Conservation (phyloP, 306 rosid species). For the Hippophae rhamnoides region DNA sequence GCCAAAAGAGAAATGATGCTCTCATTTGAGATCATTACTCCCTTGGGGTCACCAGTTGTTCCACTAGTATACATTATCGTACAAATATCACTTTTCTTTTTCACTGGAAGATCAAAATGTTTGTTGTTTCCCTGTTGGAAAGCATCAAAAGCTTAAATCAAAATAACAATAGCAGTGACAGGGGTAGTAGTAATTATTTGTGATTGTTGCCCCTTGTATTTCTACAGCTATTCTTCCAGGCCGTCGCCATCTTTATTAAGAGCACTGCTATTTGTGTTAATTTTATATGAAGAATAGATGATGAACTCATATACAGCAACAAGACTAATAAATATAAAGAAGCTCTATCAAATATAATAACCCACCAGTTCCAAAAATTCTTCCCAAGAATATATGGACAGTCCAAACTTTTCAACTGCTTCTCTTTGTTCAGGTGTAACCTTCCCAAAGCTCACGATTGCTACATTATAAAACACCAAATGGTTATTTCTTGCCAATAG, state of each 20-base stretch:
- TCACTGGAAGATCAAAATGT: slow-evolving; percentile 68
- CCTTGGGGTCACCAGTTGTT: slow-evolving; percentile 98
- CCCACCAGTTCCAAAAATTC: slow-evolving; percentile 75
- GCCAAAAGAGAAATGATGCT: slow-evolving; percentile 71
- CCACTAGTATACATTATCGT: slow-evolving; percentile 98
- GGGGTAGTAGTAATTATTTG: no score
- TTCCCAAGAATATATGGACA: slow-evolving; percentile 65
- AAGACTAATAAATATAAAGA: no score
- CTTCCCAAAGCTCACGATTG: slow-evolving; percentile 86
- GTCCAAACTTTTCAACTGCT: slow-evolving; percentile 48
- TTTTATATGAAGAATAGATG: no score
- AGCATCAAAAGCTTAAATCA: slow-evolving; percentile 18
- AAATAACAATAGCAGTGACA: no score
- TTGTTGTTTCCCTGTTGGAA: slow-evolving; percentile 51
- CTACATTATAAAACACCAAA: slow-evolving; percentile 27
- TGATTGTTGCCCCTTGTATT: no score
- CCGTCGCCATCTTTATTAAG: no score
- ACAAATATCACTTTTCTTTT: slow-evolving; percentile 65
- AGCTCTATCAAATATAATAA: slow-evolving; percentile 13
- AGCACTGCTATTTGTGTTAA: no score
- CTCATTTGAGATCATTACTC: slow-evolving; percentile 78
- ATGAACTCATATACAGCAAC: no score
- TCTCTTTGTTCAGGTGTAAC: slow-evolving; percentile 65
- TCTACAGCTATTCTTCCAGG: no score
- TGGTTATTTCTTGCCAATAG: slow-evolving; percentile 10